Conservation (phyloP, 257 asterid species). For the Penstemon newberryi region DNA sequence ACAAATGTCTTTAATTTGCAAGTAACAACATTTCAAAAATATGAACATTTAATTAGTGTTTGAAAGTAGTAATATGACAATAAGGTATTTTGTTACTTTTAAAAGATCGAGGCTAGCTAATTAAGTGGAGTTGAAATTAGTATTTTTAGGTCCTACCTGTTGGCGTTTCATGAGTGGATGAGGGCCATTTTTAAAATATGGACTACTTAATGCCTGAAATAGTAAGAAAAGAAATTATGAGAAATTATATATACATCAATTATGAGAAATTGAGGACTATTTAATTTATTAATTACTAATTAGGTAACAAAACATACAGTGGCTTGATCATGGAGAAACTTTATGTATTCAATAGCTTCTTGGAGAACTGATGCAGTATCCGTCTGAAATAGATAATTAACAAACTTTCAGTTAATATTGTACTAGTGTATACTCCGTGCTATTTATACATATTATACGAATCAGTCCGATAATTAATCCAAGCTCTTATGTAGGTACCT, state of each 20-base stretch:
- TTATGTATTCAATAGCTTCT: slow-evolving; percentile 89
- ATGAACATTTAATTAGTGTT: no score
- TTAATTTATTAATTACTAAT: not conserved
- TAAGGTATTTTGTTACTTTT: no score
- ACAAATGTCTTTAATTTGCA: no score
- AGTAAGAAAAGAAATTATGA: not conserved
- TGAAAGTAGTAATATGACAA: no score
- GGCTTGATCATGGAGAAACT: slow-evolving; percentile 90
- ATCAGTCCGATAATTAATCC: no score
- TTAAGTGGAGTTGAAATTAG: slow-evolving; percentile 5
- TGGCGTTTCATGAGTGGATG: slow-evolving; percentile 39
- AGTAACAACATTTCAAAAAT: no score
- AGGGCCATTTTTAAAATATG: slow-evolving; percentile 67
- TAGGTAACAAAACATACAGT: slow-evolving; percentile 45
- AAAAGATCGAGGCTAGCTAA: not conserved
- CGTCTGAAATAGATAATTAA: slow-evolving; percentile 47
- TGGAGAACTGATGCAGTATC: slow-evolving; percentile 98
- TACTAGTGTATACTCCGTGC: not conserved
- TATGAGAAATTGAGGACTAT: no score
- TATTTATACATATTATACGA: no score
- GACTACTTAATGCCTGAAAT: slow-evolving; percentile 67
- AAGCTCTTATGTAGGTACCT: slow-evolving; percentile 44
- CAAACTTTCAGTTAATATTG: not conserved
- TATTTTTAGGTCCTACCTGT: slow-evolving; percentile 44
- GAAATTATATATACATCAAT: not conserved